Evolutionary conservation across 768 basidiomycete species (phyloP).

Genomic region (Tulasnella sp.): DNA sequence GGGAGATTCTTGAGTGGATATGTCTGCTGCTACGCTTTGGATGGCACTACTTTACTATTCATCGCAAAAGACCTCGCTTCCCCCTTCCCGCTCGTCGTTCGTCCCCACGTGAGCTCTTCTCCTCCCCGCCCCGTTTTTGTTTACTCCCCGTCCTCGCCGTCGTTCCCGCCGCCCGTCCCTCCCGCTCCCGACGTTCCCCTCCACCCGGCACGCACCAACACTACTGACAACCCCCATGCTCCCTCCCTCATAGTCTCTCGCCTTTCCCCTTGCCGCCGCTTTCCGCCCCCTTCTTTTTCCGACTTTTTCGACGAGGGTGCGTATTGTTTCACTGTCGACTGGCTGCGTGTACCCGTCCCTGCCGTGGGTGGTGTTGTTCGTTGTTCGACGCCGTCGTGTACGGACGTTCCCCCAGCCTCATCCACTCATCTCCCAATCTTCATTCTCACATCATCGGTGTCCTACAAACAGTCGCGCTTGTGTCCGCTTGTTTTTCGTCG

Average conservation of each 20-base stretch:
- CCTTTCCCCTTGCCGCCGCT: neutral
- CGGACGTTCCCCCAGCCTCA: constrained; percentile 2
- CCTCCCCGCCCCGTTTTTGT: constrained; percentile 1
- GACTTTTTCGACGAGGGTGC: neutral
- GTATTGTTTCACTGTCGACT: neutral
- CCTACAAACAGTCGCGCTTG: neutral
- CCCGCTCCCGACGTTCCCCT: neutral
- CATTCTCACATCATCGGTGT: neutral
- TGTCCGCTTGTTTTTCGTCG: neutral
- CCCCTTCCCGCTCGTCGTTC: constrained; percentile 1
- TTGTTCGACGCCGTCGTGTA: constrained; percentile 10
- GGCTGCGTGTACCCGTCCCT: neutral
- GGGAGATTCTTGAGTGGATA: neutral
- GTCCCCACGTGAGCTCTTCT: constrained; percentile 17
- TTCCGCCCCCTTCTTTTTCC: neutral
- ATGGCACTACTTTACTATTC: neutral
- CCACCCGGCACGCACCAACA: neutral
- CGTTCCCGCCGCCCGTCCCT: neutral
- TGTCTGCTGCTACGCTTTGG: neutral
- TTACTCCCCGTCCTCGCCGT: constrained; percentile 5
- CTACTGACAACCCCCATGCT: neutral
- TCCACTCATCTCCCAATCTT: neutral
- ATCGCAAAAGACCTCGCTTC: constrained; percentile 2
- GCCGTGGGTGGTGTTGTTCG: neutral
- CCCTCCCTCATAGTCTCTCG: neutral